phyloP scores from a whole-genome alignment of 495 filamentous ascomycete genomes.

The Penicillium waksmanii region DNA sequence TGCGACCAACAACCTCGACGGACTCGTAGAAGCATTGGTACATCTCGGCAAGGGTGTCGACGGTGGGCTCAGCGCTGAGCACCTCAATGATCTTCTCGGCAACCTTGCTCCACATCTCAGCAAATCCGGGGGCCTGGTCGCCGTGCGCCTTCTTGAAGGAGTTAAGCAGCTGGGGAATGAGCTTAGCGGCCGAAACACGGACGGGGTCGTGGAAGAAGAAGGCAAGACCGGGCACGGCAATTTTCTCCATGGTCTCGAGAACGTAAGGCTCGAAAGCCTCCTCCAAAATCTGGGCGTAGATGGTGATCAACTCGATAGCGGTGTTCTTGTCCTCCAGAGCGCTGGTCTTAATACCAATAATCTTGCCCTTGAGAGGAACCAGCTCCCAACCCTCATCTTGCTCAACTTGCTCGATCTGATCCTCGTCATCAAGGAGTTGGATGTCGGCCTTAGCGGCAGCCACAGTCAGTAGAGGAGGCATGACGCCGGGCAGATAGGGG shows the following conservation, averaged over 20 bases:
- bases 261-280: conserved; percentile 91
- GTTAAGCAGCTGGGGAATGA: conserved; percentile 91
- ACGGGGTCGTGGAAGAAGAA: conserved; percentile 99
- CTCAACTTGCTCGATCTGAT: conserved; percentile 88
- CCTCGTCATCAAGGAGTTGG: conserved; percentile 93
- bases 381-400: conserved; percentile 98
- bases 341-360: conserved; percentile 97
- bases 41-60: conserved; percentile 98
- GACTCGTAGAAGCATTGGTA: conserved; percentile 99
- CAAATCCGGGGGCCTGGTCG: conserved; percentile 69
- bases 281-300: conserved; percentile 94
- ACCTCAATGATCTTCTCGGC: conserved; percentile 92
- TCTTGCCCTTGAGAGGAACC: conserved; percentile 93
- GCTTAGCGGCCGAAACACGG: conserved; percentile 90
- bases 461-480: conserved; percentile 89
- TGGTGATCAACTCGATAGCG: conserved; percentile 95
- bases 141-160: conserved; percentile 92
- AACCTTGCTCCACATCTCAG: conserved; percentile 80
- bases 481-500: conserved; percentile 87
- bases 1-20: conserved; percentile 88
- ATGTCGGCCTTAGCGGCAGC: conserved; percentile 97
- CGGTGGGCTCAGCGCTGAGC: conserved; percentile 89
- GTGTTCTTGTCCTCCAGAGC: conserved; percentile 98
- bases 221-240: conserved; percentile 87
- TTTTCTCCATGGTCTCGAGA: conserved; percentile 91